Conservation (phyloP, 2,329 filamentous ascomycete species). For the Lasiodiplodia theobromae region DNA sequence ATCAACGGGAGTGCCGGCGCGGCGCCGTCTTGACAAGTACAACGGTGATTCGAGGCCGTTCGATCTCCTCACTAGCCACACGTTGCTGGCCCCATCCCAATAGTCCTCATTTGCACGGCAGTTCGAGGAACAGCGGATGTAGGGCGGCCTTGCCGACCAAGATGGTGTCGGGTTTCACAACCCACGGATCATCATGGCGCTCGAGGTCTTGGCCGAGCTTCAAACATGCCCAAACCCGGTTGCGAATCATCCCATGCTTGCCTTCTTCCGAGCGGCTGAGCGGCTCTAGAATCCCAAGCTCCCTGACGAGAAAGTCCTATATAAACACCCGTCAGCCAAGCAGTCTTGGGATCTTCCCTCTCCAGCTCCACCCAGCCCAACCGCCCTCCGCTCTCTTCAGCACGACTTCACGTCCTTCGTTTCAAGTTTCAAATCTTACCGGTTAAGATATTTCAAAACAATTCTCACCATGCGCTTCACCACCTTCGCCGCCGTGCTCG, state of each 20-base stretch:
- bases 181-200: constrained; percentile 13
- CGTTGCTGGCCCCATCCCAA: neutral
- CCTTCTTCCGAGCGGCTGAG: neutral
- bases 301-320: neutral
- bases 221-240: neutral
- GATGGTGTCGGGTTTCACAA: constrained; percentile 10
- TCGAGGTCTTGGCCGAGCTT: constrained; percentile 10
- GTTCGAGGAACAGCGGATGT: neutral
- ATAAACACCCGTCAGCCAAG: constrained; percentile 14
- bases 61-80: neutral
- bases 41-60: constrained; percentile 13
- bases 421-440: neutral
- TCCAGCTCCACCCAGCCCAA: neutral
- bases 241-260: constrained; percentile 7
- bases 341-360: neutral
- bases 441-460: neutral
- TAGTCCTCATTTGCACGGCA: neutral
- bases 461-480: constrained; percentile 10
- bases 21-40: neutral
- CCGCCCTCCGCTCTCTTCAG: neutral
- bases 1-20: constrained; percentile 11
- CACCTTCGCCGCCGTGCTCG: constrained; percentile 31
- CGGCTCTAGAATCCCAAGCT: neutral
- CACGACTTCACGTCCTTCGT: constrained; percentile 3
- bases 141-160: constrained; percentile 1